Conservation (phyloP, 2,329 filamentous ascomycete genomes). For the Aureobasidium lini region DNA sequence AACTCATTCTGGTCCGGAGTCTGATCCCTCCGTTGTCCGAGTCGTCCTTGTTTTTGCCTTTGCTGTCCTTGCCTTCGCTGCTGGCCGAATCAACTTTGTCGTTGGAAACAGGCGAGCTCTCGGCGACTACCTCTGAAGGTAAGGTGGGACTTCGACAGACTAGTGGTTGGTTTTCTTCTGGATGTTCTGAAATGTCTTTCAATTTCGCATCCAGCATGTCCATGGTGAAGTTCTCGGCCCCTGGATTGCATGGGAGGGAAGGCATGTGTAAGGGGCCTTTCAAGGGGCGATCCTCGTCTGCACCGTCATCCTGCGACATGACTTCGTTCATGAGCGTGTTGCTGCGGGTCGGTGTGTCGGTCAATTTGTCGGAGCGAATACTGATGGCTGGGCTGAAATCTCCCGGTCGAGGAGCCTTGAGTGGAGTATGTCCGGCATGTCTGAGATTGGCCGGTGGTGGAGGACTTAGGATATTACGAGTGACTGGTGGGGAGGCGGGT, state of each 20-base stretch:
- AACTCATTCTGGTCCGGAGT: conserved; percentile 29
- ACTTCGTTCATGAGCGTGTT: conserved; percentile 29
- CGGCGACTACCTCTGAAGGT: background rate
- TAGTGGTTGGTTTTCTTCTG: conserved; percentile 25
- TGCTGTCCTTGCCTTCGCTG: background rate
- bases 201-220: conserved; percentile 26
- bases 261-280: conserved; percentile 30
- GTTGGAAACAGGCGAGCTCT: background rate
- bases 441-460: conserved; percentile 24
- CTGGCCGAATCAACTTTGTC: conserved; percentile 12
- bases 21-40: conserved; percentile 25
- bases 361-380: conserved; percentile 21
- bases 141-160: conserved; percentile 18
- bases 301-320: conserved; percentile 20
- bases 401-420: conserved; percentile 22
- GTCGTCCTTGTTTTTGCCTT: background rate
- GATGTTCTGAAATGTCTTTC: conserved; percentile 27
- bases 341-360: conserved; percentile 29
- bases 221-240: conserved; percentile 29
- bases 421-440: conserved; percentile 29
- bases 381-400: conserved; percentile 20
- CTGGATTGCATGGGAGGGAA: conserved; percentile 26
- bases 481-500: conserved; percentile 21
- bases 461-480: conserved; percentile 22
- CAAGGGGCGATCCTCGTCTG: conserved; percentile 26